phyloP scores from a whole-genome alignment of 441 rosid species.

The Sinapis alba region DNA sequence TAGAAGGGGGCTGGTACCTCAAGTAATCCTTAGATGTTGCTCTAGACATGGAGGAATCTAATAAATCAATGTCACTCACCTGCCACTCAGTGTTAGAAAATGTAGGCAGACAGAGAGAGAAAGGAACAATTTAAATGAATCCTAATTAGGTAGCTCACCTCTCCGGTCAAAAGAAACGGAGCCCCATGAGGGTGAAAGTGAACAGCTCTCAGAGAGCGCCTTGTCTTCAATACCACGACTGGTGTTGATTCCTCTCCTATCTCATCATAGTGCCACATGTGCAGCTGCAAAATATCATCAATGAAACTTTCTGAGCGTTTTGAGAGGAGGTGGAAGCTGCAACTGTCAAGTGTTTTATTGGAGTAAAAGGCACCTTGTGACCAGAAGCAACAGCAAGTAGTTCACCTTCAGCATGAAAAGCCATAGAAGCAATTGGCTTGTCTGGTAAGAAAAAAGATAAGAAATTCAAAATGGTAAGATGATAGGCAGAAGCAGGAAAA shows the following conservation, averaged over 20 bases:
- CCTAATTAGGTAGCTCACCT: slow-evolving; percentile 56
- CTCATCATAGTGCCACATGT: slow-evolving; percentile 81
- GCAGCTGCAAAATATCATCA: slow-evolving; percentile 53
- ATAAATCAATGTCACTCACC: slow-evolving; percentile 92
- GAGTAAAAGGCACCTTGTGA: slow-evolving; percentile 64
- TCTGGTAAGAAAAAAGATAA: slow-evolving; percentile 42
- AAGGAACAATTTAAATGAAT: slow-evolving; percentile 31
- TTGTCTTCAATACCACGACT: slow-evolving; percentile 67
- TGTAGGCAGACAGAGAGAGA: slow-evolving; percentile 40
- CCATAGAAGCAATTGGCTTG: slow-evolving; percentile 95
- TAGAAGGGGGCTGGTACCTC: slow-evolving; percentile 83
- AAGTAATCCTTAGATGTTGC: slow-evolving; percentile 81
- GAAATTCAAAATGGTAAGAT: slow-evolving; percentile 21
- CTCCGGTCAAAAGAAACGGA: slow-evolving; percentile 91
- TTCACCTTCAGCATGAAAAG: slow-evolving; percentile 92
- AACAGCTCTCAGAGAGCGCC: slow-evolving; percentile 89
- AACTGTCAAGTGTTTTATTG: slow-evolving; percentile 1
- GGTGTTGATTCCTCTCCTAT: slow-evolving; percentile 72
- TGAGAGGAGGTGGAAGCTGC: not conserved
- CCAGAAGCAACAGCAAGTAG: slow-evolving; percentile 95
- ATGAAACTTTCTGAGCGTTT: slow-evolving; percentile 3
- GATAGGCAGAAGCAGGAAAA: not conserved
- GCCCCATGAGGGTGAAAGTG: slow-evolving; percentile 95
- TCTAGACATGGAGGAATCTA: slow-evolving; percentile 75
- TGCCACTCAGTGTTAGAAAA: slow-evolving; percentile 58